Conservation (phyloP, 2,329 filamentous ascomycete genomes). For the Ceratocystis harringtonii region DNA sequence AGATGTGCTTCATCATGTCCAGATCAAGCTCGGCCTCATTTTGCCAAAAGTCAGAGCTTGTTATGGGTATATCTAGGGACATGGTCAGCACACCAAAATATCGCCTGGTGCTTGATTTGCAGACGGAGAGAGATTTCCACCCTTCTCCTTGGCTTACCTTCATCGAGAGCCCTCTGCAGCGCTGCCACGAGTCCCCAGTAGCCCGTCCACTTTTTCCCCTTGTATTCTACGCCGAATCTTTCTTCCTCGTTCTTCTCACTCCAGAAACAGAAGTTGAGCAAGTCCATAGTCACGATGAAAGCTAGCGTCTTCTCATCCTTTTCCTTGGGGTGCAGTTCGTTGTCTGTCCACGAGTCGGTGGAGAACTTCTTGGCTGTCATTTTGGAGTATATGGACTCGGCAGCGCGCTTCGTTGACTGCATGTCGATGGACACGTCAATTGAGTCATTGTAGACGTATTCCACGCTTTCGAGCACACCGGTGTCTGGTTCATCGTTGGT, state of each 20-base stretch:
- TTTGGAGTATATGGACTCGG: slow-evolving; percentile 58
- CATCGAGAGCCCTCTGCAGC: slow-evolving; percentile 73
- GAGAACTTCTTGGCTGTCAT: slow-evolving; percentile 80
- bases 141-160: slow-evolving; percentile 35
- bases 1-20: slow-evolving; percentile 58
- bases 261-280: slow-evolving; percentile 97
- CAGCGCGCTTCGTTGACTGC: slow-evolving; percentile 66
- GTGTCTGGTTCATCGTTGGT: slow-evolving; percentile 53
- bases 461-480: slow-evolving; percentile 64
- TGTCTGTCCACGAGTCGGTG: slow-evolving; percentile 69
- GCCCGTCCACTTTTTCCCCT: slow-evolving; percentile 70
- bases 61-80: slow-evolving; percentile 65
- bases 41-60: slow-evolving; percentile 74
- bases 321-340: slow-evolving; percentile 74
- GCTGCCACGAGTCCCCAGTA: slow-evolving; percentile 90
- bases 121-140: too few species aligned
- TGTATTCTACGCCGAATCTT: slow-evolving; percentile 71
- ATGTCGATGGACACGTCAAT: slow-evolving; percentile 87
- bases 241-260: slow-evolving; percentile 54
- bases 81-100: neutral
- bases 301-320: slow-evolving; percentile 68
- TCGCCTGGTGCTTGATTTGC: neutral
- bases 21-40: slow-evolving; percentile 62
- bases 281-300: slow-evolving; percentile 95
- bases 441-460: slow-evolving; percentile 80